Evolutionary conservation across 163 green algal species (phyloP), one percentile per base, ranked within the genome.

Genomic region (Scenedesmus sp.): DNA sequence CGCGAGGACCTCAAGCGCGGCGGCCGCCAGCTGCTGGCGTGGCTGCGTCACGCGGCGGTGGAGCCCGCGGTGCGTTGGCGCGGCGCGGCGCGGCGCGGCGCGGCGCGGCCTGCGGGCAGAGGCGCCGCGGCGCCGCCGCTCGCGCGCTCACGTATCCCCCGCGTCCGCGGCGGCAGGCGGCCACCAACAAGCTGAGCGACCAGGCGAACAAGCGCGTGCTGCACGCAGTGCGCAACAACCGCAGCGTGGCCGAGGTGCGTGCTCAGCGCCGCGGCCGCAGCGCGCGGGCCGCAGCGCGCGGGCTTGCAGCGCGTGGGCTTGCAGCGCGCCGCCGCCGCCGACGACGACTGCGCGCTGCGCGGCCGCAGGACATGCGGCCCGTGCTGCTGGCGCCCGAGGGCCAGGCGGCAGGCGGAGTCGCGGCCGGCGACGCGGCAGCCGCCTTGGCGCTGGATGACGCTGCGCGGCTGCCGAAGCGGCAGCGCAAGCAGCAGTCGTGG

Each of bases 131-230:
- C n/a, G n/a, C n/a, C n/a, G n/a, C n/a, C n/a, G n/a, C n/a, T n/a
- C n/a, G n/a, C n/a, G n/a, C n/a, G n/a, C n/a, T n/a, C n/a, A n/a
- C n/a, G n/a, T n/a, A n/a, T n/a, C n/a, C n/a, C 39, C 39, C 39
- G 39, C 39, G 10, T 47, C 10, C 39, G 39, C 39, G 7, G 6
- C 39, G 39, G 26, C 69, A 77, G 69, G 69, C 29, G 6, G 14
- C 53, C 0, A 1, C 44, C n/a, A 67, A 77, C 54, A 77, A 66
- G 69, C 36, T 77, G 1, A 39, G 34, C n/a, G 69, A 77, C 39
- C 69, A 77, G 69, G 24, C 69, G 4, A 58, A 44, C 51, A 77
- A 77, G 69, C 36, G 69, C 20, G 69, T 77, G n/a, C 69, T 77
- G 53, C 69, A 77, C 6, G 51, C 51, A 14, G 67, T 76, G 50